These are phyloP conservation scores for Datisca glomerata DNA, from an alignment of 306 rosid genomes.

Conservation along the genomic window DNA sequence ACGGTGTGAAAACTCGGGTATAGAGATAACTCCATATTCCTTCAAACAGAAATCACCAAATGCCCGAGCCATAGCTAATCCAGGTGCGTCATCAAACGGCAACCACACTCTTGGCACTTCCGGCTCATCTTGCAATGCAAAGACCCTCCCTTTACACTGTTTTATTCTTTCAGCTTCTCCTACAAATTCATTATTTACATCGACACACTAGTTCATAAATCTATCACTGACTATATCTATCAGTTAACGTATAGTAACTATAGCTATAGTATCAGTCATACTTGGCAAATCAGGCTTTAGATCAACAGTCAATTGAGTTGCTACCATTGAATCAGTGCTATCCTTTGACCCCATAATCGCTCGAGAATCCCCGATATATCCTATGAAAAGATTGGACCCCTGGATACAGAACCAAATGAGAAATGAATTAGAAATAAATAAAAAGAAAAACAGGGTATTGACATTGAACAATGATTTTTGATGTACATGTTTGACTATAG, in stretches of 20 bases:
- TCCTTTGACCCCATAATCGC: constrained; percentile 91
- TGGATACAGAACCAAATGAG: constrained; percentile 23
- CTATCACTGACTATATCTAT: too few species aligned
- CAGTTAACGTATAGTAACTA: neutral
- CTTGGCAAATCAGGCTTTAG: constrained; percentile 95
- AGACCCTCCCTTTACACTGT: constrained; percentile 78
- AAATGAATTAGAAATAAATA: constrained; percentile 2
- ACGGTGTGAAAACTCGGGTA: constrained; percentile 77
- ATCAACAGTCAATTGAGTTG: constrained; percentile 83
- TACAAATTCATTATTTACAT: constrained; percentile 9
- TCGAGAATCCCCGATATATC: constrained; percentile 84
- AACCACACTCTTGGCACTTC: constrained; percentile 91
- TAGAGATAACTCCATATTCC: constrained; percentile 88
- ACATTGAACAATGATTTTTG: constrained; percentile 3
- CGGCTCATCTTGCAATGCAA: constrained; percentile 95
- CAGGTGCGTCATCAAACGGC: constrained; percentile 93
- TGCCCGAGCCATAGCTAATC: constrained; percentile 98
- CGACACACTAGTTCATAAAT: constrained; percentile 1
- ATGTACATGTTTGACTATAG: constrained; percentile 75
- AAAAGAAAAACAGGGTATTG: constrained; percentile 7
- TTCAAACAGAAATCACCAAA: constrained; percentile 91
- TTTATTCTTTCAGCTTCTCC: constrained; percentile 95
- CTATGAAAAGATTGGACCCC: constrained; percentile 82
- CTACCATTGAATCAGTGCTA: constrained; percentile 51
- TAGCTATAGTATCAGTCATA: constrained; percentile 16